Evolutionary conservation across 208 protist species (phyloP).

Genomic region (Acanthamoeba comandoni): DNA sequence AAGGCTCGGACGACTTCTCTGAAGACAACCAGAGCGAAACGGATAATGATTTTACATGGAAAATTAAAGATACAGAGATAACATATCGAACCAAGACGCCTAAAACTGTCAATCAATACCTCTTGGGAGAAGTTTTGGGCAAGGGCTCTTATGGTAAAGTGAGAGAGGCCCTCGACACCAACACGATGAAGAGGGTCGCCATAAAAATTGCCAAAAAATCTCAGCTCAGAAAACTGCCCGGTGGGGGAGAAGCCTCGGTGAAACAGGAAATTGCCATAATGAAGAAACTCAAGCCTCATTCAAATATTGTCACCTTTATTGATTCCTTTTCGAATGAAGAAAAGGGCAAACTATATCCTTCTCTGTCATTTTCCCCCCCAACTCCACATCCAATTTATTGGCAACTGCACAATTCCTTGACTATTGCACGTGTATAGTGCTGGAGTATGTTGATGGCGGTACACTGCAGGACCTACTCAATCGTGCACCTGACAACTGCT

Average conservation of each 20-base stretch:
- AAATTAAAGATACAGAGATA: conserved; percentile 68
- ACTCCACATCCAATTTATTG: not conserved
- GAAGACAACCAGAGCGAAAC: conserved; percentile 51
- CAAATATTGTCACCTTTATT: conserved; percentile 65
- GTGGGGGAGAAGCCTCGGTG: conserved; percentile 43
- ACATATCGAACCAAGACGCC: conserved; percentile 60
- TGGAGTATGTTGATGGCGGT: conserved; percentile 57
- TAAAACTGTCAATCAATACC: conserved; percentile 69
- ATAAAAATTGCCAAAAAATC: conserved; percentile 63
- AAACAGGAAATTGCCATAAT: conserved; percentile 63
- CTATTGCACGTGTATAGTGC: conserved; percentile 37
- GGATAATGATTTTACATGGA: conserved; percentile 71
- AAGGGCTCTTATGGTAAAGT: conserved; percentile 68
- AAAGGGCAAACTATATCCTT: conserved; percentile 73
- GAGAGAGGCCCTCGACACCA: conserved; percentile 65
- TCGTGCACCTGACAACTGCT: conserved; percentile 2
- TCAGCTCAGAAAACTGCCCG: conserved; percentile 55
- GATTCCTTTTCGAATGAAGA: conserved; percentile 69
- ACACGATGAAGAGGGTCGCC: conserved; percentile 52
- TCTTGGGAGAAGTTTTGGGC: conserved; percentile 52
- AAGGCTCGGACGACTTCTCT: conserved; percentile 56
- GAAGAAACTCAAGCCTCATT: conserved; percentile 70
- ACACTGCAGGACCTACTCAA: conserved; percentile 70
- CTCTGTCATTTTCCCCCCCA: not conserved
- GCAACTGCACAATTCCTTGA: conserved; percentile 6